phyloP scores from a whole-genome alignment of 371 early-diverging fungal species.

The Mucor lusitanicus region DNA sequence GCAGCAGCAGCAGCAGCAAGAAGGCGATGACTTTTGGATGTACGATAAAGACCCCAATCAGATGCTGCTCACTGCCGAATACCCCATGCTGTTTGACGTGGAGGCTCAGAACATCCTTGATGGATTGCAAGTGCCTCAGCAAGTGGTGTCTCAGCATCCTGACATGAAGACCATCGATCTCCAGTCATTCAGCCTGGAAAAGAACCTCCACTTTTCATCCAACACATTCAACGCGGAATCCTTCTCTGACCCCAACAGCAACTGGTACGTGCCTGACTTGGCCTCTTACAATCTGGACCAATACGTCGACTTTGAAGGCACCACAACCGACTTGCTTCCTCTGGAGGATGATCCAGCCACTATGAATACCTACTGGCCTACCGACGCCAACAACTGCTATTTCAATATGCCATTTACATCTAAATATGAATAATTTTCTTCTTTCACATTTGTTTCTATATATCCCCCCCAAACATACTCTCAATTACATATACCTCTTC shows the following conservation, averaged over 20 bases:
- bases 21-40: slow-evolving; percentile 17
- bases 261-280: slow-evolving; percentile 11
- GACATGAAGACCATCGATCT: slow-evolving; percentile 26
- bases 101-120: slow-evolving; percentile 21
- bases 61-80: slow-evolving; percentile 16
- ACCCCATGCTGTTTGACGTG: slow-evolving; percentile 6
- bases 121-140: slow-evolving; percentile 11
- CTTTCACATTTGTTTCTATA: background rate
- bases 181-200: slow-evolving; percentile 10
- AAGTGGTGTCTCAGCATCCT: slow-evolving; percentile 4
- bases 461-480: background rate
- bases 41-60: slow-evolving; percentile 10
- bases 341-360: slow-evolving; percentile 5
- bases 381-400: background rate
- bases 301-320: slow-evolving; percentile 19
- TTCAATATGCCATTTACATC: background rate
- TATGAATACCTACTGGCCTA: slow-evolving; percentile 15
- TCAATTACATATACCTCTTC: slow-evolving; percentile 2
- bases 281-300: slow-evolving; percentile 15
- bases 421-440: background rate
- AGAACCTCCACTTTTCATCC: slow-evolving; percentile 15
- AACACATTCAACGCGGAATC: slow-evolving; percentile 5
- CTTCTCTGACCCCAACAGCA: slow-evolving; percentile 15
- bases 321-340: slow-evolving; percentile 6
- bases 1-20: background rate